phyloP scores from a whole-genome alignment of 2,329 filamentous ascomycete genomes.

The Phialocephala subalpina region DNA sequence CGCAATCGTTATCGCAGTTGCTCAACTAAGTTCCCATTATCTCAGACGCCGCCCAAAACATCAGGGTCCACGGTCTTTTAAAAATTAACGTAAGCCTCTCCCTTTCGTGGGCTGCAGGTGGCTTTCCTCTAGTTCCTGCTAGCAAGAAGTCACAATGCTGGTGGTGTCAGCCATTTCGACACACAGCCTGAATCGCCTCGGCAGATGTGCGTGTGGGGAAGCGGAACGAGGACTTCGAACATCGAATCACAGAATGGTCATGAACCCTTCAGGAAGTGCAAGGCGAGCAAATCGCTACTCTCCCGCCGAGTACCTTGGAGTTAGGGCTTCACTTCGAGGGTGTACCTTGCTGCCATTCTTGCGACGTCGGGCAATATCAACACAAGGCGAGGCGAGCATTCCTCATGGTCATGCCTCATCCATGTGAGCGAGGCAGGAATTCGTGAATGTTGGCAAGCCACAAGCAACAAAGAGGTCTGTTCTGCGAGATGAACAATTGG shows the following conservation, averaged over 20 bases:
- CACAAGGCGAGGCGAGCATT: slow-evolving; percentile 7
- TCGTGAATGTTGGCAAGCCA: background rate
- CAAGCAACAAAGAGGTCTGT: background rate
- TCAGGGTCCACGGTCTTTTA: background rate
- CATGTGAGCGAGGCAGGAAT: slow-evolving; percentile 1
- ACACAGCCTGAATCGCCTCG: slow-evolving; percentile 7
- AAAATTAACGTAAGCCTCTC: slow-evolving; percentile 4
- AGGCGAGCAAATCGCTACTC: slow-evolving; percentile 6
- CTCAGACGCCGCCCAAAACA: background rate
- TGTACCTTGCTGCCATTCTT: background rate
- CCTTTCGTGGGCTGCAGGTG: slow-evolving; percentile 1
- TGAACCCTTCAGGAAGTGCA: background rate
- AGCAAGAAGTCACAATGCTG: background rate
- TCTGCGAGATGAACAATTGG: background rate
- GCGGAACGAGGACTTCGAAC: background rate
- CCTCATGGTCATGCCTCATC: background rate
- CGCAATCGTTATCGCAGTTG: background rate
- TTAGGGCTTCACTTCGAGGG: background rate
- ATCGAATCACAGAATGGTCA: background rate
- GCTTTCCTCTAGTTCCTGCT: slow-evolving; percentile 5
- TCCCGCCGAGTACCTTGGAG: background rate
- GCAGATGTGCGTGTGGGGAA: slow-evolving; percentile 2
- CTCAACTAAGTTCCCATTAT: background rate
- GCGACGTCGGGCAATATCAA: slow-evolving; percentile 1
- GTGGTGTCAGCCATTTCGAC: slow-evolving; percentile 2